Base-by-base conservation (phyloP, 495 filamentous ascomycete species). In the Penicillium atrosanguineum region DNA sequence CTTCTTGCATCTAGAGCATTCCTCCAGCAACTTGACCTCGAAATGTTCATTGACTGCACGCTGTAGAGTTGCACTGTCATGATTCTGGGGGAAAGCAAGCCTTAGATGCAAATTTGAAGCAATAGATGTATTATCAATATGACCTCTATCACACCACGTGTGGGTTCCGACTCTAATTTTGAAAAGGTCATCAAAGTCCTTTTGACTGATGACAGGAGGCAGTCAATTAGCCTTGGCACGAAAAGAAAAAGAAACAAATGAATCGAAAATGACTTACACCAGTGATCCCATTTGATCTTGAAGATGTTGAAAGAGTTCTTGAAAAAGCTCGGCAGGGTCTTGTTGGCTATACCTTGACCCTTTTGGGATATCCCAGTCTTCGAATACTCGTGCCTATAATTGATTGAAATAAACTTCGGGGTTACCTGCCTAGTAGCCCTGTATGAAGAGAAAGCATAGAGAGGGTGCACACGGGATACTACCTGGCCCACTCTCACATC, bases 321-420 rank as follows among this genome's bases (percentile, higher is more conserved):
- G 48, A 8, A 66, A 23, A 38, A 68, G 69, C 23, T 68, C 63
- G 4, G 40, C 38, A 15, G 42, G 37, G 59, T 75, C 71, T 29
- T 73, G 60, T 44, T 63, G 60, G 11, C 55, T 41, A 1, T n/a
- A 28, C 16, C 23, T 28, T 40, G 15, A 46, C 8, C 1, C 34
- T 12, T 4, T n/a, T 20, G 7, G 23, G 23, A 2, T 23, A 23
- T 23, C 23, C 56, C 61, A 62, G 6, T 44, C 21, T 0, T 44
- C 14, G 1, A 15, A 19, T 7, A 66, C 19, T 6, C 7, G 9
- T 0, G 43, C 14, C 56, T 52, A 56, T 3, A 63, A 44, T 0
- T 19, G n/a, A 4, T 53, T 5, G 2, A 23, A 23, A 23, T 2
- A 5, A 5, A 23, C 23, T 23, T 23, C 5, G 23, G 2, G 23